Evolutionary conservation across 2,329 filamentous ascomycete genomes (phyloP), one percentile per base, ranked within the genome.

Genomic region (Colletotrichum sp.): DNA sequence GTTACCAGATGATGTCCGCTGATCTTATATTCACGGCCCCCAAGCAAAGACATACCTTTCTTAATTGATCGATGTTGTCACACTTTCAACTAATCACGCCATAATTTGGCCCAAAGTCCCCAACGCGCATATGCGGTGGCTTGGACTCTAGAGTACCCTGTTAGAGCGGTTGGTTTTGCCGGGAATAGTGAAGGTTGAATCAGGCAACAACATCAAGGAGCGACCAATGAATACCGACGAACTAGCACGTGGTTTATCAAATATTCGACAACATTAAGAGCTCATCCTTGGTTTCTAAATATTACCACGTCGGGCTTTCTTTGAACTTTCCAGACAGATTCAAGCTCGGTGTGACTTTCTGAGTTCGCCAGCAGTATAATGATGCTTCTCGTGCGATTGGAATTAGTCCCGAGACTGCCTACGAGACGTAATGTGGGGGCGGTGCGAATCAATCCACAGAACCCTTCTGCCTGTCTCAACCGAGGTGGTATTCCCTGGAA

Each of bases 271-370:
- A 52, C 0, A 48, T 18, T 21, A 13, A 12, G n/a, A n/a, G 6
- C 5, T 48, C 3, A 21, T 52, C 12, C 21, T 21, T 52, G 6
- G 18, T 52, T 52, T 13, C 43, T 13, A 1, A 5, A 13, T 13
- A 21, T 10, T 21, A 3, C 13, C n/a, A 21, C 0, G 13, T 2
- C 3, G 10, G 12, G 21, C 1, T 13, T 21, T 3, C 2, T 48
- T 7, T 21, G n/a, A 48, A 13, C n/a, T 21, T n/a, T 10, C n/a
- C n/a, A 21, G n/a, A 4, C 0, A 0, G 8, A 13, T 21, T 13
- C 2, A 48, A 3, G 9, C 43, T 1, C 21, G n/a, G n/a, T 12
- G 8, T 48, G 43, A 2, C 0, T 52, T 21, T 2, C 3, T 52
- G n/a, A 21, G 43, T 21, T 3, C n/a, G 2, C 5, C n/a, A n/a